Evolutionary conservation across 441 rosid species (phyloP).

Genomic region (Adansonia grandidieri): DNA sequence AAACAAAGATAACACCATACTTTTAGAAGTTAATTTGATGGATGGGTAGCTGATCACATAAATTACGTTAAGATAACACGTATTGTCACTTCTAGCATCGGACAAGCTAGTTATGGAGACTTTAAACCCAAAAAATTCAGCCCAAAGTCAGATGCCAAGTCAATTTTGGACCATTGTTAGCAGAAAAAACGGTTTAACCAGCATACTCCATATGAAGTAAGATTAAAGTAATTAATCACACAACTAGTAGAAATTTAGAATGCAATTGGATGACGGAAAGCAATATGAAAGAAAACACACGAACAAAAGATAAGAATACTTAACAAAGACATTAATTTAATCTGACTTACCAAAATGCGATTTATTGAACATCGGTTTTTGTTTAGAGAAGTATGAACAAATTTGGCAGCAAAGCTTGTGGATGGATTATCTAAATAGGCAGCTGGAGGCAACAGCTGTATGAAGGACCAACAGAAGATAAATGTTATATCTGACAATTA

Average conservation of each 20-base stretch:
- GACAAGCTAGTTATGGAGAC: not conserved
- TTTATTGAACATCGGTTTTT: constrained; percentile 96
- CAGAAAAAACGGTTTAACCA: not conserved
- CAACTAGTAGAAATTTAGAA: not conserved
- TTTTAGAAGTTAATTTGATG: not conserved
- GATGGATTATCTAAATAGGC: constrained; percentile 98
- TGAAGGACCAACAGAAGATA: constrained; percentile 26
- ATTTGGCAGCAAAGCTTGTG: constrained; percentile 91
- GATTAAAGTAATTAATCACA: not conserved
- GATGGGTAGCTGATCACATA: not conserved
- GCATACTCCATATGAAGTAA: not conserved
- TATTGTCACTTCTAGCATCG: not conserved
- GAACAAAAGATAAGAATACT: not conserved
- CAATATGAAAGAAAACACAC: not conserved
- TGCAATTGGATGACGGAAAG: not conserved
- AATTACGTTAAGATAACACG: not conserved
- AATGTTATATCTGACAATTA: constrained; percentile 4
- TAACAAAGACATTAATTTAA: not conserved
- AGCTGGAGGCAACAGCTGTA: constrained; percentile 88
- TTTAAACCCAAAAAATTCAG: not conserved
- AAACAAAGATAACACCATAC: constrained; percentile 5
- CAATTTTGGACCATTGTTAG: not conserved
- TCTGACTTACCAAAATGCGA: constrained; percentile 74
- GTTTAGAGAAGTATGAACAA: constrained; percentile 95
- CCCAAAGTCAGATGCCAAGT: not conserved